phyloP scores from a whole-genome alignment of 345 rosid genomes.

The Anacardium occidentale region DNA sequence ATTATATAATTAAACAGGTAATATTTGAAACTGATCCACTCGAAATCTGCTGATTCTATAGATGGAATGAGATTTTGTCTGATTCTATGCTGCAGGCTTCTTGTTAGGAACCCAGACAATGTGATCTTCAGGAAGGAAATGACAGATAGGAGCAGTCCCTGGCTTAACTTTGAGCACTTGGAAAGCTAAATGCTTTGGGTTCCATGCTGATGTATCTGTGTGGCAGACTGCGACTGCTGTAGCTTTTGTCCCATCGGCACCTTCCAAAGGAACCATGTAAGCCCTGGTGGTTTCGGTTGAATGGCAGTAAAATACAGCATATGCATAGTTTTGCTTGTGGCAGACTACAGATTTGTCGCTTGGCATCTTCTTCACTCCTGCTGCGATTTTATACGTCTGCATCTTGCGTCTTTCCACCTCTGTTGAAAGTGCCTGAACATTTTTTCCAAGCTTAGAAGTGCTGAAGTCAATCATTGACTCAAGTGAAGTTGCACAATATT shows the following conservation, averaged over 20 bases:
- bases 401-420: slow-evolving; percentile 42
- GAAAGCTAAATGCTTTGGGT: slow-evolving; percentile 79
- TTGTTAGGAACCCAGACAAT: slow-evolving; percentile 59
- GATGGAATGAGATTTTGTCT: slow-evolving; percentile 10
- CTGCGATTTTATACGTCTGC: slow-evolving; percentile 50
- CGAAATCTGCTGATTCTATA: slow-evolving; percentile 12
- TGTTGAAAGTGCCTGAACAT: slow-evolving; percentile 54
- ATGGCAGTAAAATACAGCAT: slow-evolving; percentile 84
- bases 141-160: slow-evolving; percentile 68
- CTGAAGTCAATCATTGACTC: slow-evolving; percentile 82
- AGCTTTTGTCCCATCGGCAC: slow-evolving; percentile 56
- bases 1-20: slow-evolving; percentile 20
- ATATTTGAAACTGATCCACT: not conserved
- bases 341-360: slow-evolving; percentile 58
- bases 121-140: slow-evolving; percentile 80
- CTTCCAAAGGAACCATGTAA: slow-evolving; percentile 57
- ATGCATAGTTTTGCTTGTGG: slow-evolving; percentile 77
- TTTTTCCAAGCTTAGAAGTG: slow-evolving; percentile 65
- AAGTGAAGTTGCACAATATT: slow-evolving; percentile 73
- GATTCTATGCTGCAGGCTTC: slow-evolving; percentile 18
- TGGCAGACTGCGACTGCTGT: slow-evolving; percentile 84
- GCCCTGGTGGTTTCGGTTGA: slow-evolving; percentile 49
- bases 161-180: slow-evolving; percentile 74
- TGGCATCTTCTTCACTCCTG: slow-evolving; percentile 39
- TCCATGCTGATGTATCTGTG: slow-evolving; percentile 78